Evolutionary conservation across 75 land plant species (phyloP).

Genomic region (Larix kaempferi): DNA sequence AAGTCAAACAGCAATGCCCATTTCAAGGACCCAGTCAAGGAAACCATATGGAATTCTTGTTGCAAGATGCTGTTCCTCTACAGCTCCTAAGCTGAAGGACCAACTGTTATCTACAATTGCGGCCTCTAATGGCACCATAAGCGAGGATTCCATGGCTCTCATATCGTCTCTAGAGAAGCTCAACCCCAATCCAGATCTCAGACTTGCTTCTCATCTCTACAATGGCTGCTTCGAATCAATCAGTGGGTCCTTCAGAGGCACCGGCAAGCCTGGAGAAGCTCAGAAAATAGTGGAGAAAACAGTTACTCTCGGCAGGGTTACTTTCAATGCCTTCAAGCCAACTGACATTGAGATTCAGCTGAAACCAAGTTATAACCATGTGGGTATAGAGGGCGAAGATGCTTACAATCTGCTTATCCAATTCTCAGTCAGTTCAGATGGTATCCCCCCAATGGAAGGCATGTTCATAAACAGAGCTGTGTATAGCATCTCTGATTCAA

Average conservation of each 20-base stretch:
- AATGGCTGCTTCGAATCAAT: conserved; percentile 13
- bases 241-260: conserved; percentile 4
- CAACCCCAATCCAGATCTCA: conserved; percentile 18
- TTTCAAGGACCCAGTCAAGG: neutral
- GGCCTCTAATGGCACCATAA: conserved; percentile 10
- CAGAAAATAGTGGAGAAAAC: conserved; percentile 4
- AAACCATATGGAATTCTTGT: neutral
- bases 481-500: neutral
- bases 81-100: conserved; percentile 1
- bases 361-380: conserved; percentile 19
- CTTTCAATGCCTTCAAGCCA: conserved; percentile 25
- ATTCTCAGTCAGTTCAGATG: conserved; percentile 7
- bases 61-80: neutral
- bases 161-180: conserved; percentile 14
- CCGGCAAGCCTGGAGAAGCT: conserved; percentile 9
- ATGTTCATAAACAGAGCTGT: conserved; percentile 15
- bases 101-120: neutral
- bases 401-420: conserved; percentile 11
- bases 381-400: conserved; percentile 10
- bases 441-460: conserved; percentile 21
- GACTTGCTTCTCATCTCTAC: conserved; percentile 8
- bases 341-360: conserved; percentile 10
- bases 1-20: neutral
- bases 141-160: conserved; percentile 16
- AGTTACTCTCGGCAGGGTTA: conserved; percentile 21